Percentiles rank a stretch among this genome's conserved stretches.
phyloP scores from a whole-genome alignment of 139 green algal genomes.

The Ettlia oleoabundans region DNA sequence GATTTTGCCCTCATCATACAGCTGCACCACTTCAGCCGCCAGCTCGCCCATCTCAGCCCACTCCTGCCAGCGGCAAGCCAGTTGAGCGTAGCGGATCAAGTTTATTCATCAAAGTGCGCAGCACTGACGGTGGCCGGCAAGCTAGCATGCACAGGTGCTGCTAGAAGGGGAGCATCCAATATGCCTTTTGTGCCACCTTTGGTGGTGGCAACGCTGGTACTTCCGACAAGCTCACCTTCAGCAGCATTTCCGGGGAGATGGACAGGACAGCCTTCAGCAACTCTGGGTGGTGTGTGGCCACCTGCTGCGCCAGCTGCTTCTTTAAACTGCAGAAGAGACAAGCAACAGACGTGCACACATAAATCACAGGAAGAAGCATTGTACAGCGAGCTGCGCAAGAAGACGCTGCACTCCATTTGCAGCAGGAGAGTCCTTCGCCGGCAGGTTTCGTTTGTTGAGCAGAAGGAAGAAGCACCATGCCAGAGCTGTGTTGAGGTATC shows the following conservation, averaged over 20 bases:
- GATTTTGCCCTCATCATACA: background rate
- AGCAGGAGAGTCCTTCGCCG: too few relatives aligned
- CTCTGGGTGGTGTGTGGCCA: constrained; percentile 12
- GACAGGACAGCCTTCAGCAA: constrained; percentile 11
- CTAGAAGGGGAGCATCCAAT: too few relatives aligned
- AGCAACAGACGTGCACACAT: background rate
- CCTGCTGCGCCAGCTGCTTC: background rate
- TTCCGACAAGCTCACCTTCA: background rate
- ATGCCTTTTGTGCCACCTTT: too few relatives aligned
- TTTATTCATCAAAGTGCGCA: background rate
- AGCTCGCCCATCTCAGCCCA: constrained; percentile 10
- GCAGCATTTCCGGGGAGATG: background rate
- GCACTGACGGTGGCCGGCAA: background rate
- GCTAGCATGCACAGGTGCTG: background rate
- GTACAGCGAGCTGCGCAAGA: background rate
- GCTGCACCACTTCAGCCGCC: background rate
- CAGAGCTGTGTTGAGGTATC: background rate
- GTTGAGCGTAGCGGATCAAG: background rate
- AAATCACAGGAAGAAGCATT: background rate
- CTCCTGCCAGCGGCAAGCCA: background rate
- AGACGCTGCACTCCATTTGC: background rate
- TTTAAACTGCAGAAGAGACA: background rate
- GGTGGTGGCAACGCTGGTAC: background rate
- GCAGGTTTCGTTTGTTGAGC: too few relatives aligned
- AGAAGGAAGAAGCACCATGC: background rate